Percentiles rank a stretch among this genome's conserved stretches.
phyloP scores from a whole-genome alignment of 768 basidiomycete species.

The Trametes cubensis region DNA sequence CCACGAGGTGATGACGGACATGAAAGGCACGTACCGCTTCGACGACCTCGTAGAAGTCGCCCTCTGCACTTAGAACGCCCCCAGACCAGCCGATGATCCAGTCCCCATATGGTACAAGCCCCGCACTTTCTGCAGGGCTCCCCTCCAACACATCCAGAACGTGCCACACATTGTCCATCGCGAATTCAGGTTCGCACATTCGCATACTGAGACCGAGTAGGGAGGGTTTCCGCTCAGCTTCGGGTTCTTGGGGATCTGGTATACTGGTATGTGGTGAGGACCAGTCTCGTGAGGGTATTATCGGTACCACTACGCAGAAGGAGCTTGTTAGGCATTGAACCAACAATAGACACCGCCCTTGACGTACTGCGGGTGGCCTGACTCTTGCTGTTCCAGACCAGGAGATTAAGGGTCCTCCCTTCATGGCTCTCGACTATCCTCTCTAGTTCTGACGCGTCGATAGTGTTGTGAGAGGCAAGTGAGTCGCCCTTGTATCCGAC shows the following conservation, averaged over 20 bases:
- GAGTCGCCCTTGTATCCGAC: conserved; percentile 80
- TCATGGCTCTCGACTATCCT: conserved; percentile 84
- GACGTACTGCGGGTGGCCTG: conserved; percentile 66
- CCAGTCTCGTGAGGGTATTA: conserved; percentile 88
- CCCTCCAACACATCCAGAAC: conserved; percentile 96
- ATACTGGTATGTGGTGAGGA: conserved; percentile 40
- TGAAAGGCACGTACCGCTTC: conserved; percentile 67
- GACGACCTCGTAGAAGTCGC: conserved; percentile 95
- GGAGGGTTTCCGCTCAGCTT: conserved; percentile 68
- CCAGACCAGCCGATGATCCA: conserved; percentile 92
- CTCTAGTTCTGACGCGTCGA: conserved; percentile 74
- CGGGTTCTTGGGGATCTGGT: conserved; percentile 43
- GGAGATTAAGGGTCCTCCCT: conserved; percentile 64
- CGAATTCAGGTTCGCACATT: conserved; percentile 86
- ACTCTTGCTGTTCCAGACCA: conserved; percentile 85
- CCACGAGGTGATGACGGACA: not conserved
- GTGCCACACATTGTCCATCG: conserved; percentile 96
- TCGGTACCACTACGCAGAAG: conserved; percentile 65
- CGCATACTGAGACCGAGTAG: conserved; percentile 94
- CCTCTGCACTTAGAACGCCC: conserved; percentile 86
- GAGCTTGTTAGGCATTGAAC: conserved; percentile 1
- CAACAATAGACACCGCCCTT: conserved; percentile 1
- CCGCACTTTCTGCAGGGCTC: conserved; percentile 94
- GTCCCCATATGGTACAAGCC: conserved; percentile 88
- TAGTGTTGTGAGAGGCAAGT: conserved; percentile 49